Base-by-base conservation (phyloP, 352 stramenopile species). In the Globisporangium cederbergense region DNA sequence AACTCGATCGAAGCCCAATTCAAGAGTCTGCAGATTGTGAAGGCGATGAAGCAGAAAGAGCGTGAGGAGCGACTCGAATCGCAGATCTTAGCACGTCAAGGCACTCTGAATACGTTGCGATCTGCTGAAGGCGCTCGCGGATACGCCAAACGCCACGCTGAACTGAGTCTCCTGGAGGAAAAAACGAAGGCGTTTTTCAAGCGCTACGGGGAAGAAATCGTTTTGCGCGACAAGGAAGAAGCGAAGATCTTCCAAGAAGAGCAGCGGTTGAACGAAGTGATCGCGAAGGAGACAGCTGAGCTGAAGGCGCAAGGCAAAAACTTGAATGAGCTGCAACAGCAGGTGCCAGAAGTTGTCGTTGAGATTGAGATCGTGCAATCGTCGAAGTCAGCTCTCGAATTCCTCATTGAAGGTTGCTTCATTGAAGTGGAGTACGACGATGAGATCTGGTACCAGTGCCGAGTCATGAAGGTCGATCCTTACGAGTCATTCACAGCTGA, bases 361-460 rank as follows among this genome's bases (percentile, higher is more conserved):
- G 79, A 90, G 9, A 53, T 91, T 1, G 51, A 78, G 20, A 58
- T 91, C 11, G 58, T 81, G 10, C 68, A 65, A 6, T 81, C 79
- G 0, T 69, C 46, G 0, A 92, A 91, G 60, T 79, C 77, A 7
- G 63, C 86, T 3, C 73, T 94, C n/a, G 85, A 90, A 56, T 91
- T 93, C 65, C 57, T 94, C 20, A 60, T 58, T 5, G 62, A 78
- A 9, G 83, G 81, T 3, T 79, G 70, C 45, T 63, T 77, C 30
- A 62, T 93, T 9, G 77, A 93, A 38, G 81, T 94, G 14, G 77
- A 89, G 38, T 81, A 86, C 36, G 86, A 94, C 36, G 83, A 94
- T 42, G 80, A 87, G 28, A 65, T 71, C 14, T 93, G 83, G 81
- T 91, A 94, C 59, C 66, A 84, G 52, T 88, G 80, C 16, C 72